These are phyloP conservation scores for Cryptosporidium baileyi DNA, from an alignment of 169 alveolate genomes.

Conservation along the genomic window DNA sequence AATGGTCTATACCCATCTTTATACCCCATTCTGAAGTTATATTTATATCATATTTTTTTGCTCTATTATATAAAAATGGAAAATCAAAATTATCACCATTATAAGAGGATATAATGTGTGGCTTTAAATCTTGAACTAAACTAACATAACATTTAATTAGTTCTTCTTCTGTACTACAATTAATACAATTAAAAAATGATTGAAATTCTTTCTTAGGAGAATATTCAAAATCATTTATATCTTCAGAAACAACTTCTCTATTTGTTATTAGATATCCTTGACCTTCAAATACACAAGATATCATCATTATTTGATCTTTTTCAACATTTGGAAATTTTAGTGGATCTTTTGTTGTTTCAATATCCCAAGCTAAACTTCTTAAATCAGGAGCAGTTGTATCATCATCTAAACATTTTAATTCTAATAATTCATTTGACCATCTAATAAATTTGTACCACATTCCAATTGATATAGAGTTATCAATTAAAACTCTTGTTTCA, in stretches of 20 bases:
- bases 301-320: conserved; percentile 81
- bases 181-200: conserved; percentile 77
- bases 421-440: conserved; percentile 71
- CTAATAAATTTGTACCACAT: conserved; percentile 92
- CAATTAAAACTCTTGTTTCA: conserved; percentile 92
- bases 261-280: conserved; percentile 95
- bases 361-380: conserved; percentile 97
- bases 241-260: conserved; percentile 90
- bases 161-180: conserved; percentile 69
- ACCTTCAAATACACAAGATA: conserved; percentile 95
- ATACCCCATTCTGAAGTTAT: conserved; percentile 88
- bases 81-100: conserved; percentile 99
- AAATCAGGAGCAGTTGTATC: conserved; percentile 86
- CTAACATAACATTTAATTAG: conserved; percentile 74
- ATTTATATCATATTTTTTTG: conserved; percentile 87
- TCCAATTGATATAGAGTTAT: conserved; percentile 93
- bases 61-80: conserved; percentile 93
- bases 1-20: conserved; percentile 70
- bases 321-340: conserved; percentile 97
- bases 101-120: conserved; percentile 94
- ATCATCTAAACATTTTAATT: conserved; percentile 75
- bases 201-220: conserved; percentile 85
- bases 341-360: conserved; percentile 97
- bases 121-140: conserved; percentile 82
- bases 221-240: conserved; percentile 93